Conservation (phyloP, 306 rosid genomes). For the Alnus rubra region DNA sequence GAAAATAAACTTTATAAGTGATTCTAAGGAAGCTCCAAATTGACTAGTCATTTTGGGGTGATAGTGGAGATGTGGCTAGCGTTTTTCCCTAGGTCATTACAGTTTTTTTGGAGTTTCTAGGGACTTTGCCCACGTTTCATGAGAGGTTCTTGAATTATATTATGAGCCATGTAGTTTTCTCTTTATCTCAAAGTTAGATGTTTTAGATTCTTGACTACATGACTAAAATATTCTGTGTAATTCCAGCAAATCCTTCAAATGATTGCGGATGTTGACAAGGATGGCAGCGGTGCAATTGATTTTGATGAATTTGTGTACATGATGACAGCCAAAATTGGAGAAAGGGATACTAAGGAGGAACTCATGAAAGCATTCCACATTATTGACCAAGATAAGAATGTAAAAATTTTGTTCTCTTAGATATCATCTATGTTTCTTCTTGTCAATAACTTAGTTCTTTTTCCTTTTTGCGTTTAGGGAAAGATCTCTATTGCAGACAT, state of each 20-base stretch:
- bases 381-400: constrained; percentile 81
- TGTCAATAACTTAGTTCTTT: constrained; percentile 22
- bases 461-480: constrained; percentile 52
- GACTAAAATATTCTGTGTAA: constrained; percentile 35
- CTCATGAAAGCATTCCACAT: constrained; percentile 89
- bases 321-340: constrained; percentile 98
- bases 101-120: constrained; percentile 1
- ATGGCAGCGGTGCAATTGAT: constrained; percentile 96
- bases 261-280: constrained; percentile 98
- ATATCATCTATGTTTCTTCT: background rate
- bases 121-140: background rate
- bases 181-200: background rate
- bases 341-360: constrained; percentile 92
- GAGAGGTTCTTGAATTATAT: background rate
- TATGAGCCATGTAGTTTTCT: background rate
- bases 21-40: too few relatives aligned
- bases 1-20: too few relatives aligned
- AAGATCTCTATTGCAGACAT: constrained; percentile 81
- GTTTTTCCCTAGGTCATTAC: too few relatives aligned
- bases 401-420: constrained; percentile 27
- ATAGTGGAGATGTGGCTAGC: too few relatives aligned
- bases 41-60: too few relatives aligned
- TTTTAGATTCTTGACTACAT: constrained; percentile 18
- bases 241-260: constrained; percentile 89
- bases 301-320: constrained; percentile 88